Evolutionary conservation across 495 filamentous ascomycete species (phyloP), one percentile per base, ranked within the genome.

Genomic region (Amniculicola lignicola): DNA sequence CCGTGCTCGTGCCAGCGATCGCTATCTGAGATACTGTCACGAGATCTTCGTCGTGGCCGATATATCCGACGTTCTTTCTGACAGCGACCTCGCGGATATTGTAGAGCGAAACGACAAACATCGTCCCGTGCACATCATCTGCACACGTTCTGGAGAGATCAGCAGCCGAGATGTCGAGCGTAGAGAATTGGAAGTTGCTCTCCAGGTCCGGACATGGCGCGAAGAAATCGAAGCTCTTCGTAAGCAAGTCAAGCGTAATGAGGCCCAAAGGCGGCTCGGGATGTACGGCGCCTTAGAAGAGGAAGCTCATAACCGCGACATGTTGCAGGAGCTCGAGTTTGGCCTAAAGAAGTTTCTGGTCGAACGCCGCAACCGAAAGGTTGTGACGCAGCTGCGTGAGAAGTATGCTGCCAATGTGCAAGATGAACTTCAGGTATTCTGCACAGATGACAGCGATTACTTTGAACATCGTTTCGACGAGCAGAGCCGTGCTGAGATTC

Each of bases 91-190:
- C 1, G 18, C 16, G n/a, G 57, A 61, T 29, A 49, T 50, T 24
- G 38, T 61, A 19, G 15, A 19, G 19, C 51, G 57, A 4, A 54
- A 39, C 28, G 44, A 45, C 14, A 36, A 37, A 21, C 57, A 61
- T 49, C 57, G 57, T 11, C 57, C 57, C n/a, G 27, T 61, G 12
- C 51, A 45, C 2, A 61, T 61, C 24, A 41, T 61, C 5, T 61
- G 57, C 38, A 61, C 57, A 12, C 54, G 55, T 23, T 55, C 57
- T 10, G 57, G 55, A 18, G 57, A 47, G n/a, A 40, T 56, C 53
- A 21, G 22, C 19, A 9, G 22, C 10, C 36, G 50, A 7, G 22
- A 49, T 6, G 44, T 48, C 14, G 43, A 61, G 24, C 18, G 51
- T 36, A 50, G 38, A 5, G 21, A 50, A 12, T 44, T 51, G 3